These are phyloP conservation scores for Malassezia pachydermatis DNA, from an alignment of 1,284 basidiomycete species.

Conservation along the genomic window DNA sequence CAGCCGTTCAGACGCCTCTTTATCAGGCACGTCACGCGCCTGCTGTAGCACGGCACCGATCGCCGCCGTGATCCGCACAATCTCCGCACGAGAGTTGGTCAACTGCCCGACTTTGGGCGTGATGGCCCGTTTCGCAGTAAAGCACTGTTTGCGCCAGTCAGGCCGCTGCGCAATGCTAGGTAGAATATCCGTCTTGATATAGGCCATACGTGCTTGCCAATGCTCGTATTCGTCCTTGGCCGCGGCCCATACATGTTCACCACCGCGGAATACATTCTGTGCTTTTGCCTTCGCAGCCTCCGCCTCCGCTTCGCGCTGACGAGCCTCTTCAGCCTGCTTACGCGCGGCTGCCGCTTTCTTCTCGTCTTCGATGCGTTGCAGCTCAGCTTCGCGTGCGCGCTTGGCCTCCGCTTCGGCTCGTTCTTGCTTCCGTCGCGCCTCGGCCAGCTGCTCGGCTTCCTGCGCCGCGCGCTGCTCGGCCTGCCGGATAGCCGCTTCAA, in stretches of 20 bases:
- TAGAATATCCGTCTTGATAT: conserved; percentile 67
- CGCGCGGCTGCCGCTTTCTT: conserved; percentile 21
- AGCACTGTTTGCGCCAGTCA: conserved; percentile 51
- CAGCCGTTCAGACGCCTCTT: conserved; percentile 39
- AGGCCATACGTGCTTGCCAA: conserved; percentile 48
- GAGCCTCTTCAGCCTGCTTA: conserved; percentile 14
- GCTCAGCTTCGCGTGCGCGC: conserved; percentile 29
- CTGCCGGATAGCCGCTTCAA: conserved; percentile 36
- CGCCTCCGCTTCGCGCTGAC: conserved; percentile 21
- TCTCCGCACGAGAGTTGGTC: conserved; percentile 65
- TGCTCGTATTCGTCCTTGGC: conserved; percentile 30
- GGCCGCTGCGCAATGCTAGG: conserved; percentile 61
- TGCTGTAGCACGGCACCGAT: conserved; percentile 55
- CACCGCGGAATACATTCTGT: conserved; percentile 20
- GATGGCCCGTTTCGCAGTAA: conserved; percentile 65
- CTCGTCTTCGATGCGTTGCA: conserved; percentile 30
- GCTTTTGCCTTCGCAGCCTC: conserved; percentile 18
- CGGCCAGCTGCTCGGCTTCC: conserved; percentile 30
- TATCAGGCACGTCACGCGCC: conserved; percentile 32
- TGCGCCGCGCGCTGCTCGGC: conserved; percentile 31
- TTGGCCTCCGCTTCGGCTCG: conserved; percentile 33
- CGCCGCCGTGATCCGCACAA: conserved; percentile 59
- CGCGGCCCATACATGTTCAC: conserved; percentile 21
- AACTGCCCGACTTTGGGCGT: conserved; percentile 84
- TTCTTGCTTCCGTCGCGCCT: conserved; percentile 28